A percentile compares a stretch with the other conserved stretches of the same genome.
These are phyloP conservation scores for Cladosporium oxysporum DNA, from an alignment of 2,329 filamentous ascomycete genomes.

Conservation along the genomic window DNA sequence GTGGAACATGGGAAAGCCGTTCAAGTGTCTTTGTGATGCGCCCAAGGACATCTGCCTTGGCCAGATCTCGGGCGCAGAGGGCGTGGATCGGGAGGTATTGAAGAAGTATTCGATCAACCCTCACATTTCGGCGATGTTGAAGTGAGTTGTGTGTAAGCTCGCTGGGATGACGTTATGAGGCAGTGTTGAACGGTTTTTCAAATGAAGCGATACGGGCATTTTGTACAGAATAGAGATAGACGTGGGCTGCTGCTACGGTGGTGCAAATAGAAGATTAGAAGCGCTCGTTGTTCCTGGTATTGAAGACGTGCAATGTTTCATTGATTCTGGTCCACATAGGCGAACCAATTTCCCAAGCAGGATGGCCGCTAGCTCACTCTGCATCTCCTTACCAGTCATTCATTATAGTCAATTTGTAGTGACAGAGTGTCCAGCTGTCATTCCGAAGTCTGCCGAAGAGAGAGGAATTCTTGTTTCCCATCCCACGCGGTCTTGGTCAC, in stretches of 20 bases:
- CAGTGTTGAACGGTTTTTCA: neutral
- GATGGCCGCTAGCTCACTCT: neutral
- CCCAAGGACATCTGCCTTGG: conserved; percentile 38
- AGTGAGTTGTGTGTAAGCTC: neutral
- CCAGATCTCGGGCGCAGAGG: conserved; percentile 43
- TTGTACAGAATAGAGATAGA: neutral
- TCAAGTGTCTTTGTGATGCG: conserved; percentile 46
- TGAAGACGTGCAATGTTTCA: neutral
- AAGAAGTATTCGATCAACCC: conserved; percentile 19
- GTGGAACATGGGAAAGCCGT: conserved; percentile 50
- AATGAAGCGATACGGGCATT: neutral
- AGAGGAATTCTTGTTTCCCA: neutral
- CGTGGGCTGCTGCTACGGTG: neutral
- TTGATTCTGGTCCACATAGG: neutral
- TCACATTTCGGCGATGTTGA: conserved; percentile 13
- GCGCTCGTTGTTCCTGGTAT: neutral
- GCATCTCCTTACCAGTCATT: neutral
- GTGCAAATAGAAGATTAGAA: neutral
- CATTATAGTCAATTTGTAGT: neutral
- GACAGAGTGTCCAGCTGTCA: neutral
- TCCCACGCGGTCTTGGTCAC: conserved; percentile 1
- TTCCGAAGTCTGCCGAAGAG: neutral
- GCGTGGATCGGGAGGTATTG: conserved; percentile 37
- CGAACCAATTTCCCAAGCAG: neutral
- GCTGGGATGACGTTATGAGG: neutral